These are phyloP conservation scores for Daldinia sp. DNA, from an alignment of 2,329 filamentous ascomycete species.

Conservation along the genomic window DNA sequence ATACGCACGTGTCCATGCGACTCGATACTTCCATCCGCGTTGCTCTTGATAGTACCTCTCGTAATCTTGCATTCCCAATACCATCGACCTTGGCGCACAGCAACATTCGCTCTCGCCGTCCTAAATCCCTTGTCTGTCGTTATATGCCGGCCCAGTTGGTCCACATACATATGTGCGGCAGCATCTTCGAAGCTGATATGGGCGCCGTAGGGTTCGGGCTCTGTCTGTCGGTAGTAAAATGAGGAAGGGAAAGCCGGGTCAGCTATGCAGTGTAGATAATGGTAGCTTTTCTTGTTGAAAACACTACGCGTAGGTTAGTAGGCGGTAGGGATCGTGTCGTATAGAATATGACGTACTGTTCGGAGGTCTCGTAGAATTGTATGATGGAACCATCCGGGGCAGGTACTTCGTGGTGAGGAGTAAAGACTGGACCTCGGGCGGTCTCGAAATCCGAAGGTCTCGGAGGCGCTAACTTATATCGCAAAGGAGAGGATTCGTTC, in stretches of 20 bases:
- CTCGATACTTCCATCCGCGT: constrained; percentile 54
- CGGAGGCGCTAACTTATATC: constrained; percentile 71
- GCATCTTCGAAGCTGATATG: constrained; percentile 94
- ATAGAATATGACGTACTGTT: constrained; percentile 61
- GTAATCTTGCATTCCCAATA: constrained; percentile 96
- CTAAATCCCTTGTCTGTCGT: constrained; percentile 94
- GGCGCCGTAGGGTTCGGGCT: constrained; percentile 82
- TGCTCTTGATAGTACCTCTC: constrained; percentile 69
- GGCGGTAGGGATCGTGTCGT: background rate
- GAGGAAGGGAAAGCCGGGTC: constrained; percentile 87
- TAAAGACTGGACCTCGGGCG: constrained; percentile 65
- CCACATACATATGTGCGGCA: constrained; percentile 84
- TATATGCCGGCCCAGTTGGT: constrained; percentile 76
- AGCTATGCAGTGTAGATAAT: constrained; percentile 89
- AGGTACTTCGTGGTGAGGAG: constrained; percentile 62
- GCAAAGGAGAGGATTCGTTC: constrained; percentile 60
- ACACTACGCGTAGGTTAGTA: constrained; percentile 52
- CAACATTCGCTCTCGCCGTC: constrained; percentile 89
- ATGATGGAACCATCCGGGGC: constrained; percentile 59
- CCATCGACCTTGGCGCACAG: constrained; percentile 85
- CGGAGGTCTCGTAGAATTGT: constrained; percentile 69
- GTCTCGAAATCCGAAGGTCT: constrained; percentile 69
- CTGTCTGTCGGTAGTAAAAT: constrained; percentile 88
- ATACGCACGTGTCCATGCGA: constrained; percentile 76
- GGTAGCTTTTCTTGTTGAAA: constrained; percentile 76